Evolutionary conservation across 352 stramenopile genomes (phyloP).

Genomic region (Globisporangium irregulare): DNA sequence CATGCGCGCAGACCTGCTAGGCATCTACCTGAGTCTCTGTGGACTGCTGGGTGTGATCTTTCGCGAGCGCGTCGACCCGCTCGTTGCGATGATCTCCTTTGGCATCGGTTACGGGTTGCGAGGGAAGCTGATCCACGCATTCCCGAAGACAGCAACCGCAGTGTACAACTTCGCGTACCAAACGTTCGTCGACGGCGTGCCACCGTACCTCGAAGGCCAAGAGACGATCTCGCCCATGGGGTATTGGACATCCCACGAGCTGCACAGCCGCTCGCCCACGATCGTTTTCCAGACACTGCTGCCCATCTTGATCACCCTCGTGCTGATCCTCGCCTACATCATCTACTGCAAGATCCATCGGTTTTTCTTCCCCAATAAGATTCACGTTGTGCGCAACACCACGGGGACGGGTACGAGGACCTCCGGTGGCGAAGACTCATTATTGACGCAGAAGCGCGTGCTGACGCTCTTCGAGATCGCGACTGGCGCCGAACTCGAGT

Average conservation of each 20-base stretch:
- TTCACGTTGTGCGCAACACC: not conserved
- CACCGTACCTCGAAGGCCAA: not conserved
- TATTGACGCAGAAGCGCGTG: constrained; percentile 14
- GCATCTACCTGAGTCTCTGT: constrained; percentile 9
- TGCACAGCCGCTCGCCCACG: not conserved
- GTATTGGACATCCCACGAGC: not conserved
- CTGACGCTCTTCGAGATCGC: no score
- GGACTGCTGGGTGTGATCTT: not conserved
- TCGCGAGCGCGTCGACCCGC: constrained; percentile 3
- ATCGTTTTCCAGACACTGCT: not conserved
- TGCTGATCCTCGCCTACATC: not conserved
- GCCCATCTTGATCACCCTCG: not conserved
- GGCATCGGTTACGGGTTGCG: not conserved
- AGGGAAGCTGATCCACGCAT: not conserved
- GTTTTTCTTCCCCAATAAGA: not conserved
- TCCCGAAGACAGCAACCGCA: not conserved
- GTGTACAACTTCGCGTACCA: not conserved
- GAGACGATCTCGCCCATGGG: constrained; percentile 9
- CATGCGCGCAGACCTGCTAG: constrained; percentile 32
- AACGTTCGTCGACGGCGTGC: not conserved
- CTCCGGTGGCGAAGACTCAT: not conserved
- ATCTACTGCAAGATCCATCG: not conserved
- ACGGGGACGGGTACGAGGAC: not conserved
- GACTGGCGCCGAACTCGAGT: constrained; percentile 20
- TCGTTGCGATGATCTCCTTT: not conserved